Conservation (phyloP, 768 basidiomycete genomes). For the Boletus reticuloceps region DNA sequence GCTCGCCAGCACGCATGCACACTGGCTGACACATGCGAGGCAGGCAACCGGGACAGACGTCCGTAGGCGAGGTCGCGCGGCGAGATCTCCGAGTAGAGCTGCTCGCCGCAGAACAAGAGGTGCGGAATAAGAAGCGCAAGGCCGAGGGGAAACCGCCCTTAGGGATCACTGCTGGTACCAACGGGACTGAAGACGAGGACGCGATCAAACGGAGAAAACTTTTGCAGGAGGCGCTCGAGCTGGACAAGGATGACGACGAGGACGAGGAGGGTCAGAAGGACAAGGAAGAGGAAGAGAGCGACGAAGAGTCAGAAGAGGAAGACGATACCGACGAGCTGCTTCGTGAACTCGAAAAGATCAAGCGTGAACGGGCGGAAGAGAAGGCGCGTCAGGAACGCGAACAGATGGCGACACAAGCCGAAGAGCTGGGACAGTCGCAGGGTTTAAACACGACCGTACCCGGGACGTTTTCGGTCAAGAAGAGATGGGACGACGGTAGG, state of each 20-base stretch:
- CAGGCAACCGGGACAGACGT: slow-evolving; percentile 90
- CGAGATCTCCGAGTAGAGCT: slow-evolving; percentile 84
- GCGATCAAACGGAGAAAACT: slow-evolving; percentile 82
- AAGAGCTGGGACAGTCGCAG: slow-evolving; percentile 72
- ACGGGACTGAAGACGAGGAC: slow-evolving; percentile 55
- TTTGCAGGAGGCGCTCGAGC: slow-evolving; percentile 78
- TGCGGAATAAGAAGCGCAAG: slow-evolving; percentile 87
- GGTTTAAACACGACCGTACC: slow-evolving; percentile 72
- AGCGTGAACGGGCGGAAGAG: slow-evolving; percentile 92
- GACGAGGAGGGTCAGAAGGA: slow-evolving; percentile 41
- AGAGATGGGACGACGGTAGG: slow-evolving; percentile 93
- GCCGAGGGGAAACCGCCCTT: slow-evolving; percentile 63
- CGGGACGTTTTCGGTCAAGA: slow-evolving; percentile 87
- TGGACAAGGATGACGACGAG: slow-evolving; percentile 87
- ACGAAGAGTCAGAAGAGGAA: slow-evolving; percentile 58
- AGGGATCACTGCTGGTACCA: slow-evolving; percentile 28
- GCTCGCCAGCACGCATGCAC: too few species aligned
- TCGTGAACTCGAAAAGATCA: slow-evolving; percentile 97
- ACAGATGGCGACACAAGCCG: slow-evolving; percentile 56
- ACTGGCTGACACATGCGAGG: neutral
- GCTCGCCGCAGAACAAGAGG: slow-evolving; percentile 81
- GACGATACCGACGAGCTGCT: slow-evolving; percentile 83
- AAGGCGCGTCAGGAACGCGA: slow-evolving; percentile 80
- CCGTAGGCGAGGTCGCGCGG: slow-evolving; percentile 68
- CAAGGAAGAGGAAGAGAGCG: slow-evolving; percentile 43